Base-by-base conservation (phyloP, 139 green algal genomes). In the Spirogloea muscicola region DNA sequence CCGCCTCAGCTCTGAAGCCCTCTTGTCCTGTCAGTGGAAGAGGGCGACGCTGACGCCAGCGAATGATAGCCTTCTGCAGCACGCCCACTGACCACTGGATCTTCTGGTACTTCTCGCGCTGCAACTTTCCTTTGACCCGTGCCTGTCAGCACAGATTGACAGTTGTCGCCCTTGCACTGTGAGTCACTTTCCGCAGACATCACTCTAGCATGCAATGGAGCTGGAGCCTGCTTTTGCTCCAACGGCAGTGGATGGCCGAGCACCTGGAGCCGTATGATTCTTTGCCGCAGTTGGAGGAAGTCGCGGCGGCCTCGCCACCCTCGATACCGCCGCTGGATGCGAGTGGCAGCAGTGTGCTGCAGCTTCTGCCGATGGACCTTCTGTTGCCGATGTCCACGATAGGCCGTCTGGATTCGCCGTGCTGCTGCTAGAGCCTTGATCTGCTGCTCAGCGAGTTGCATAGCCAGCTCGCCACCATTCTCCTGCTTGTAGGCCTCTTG, bases 41-140 rank as follows among this genome's bases (percentile, higher is more conserved):
- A n/a, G n/a, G n/a, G 29, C 64, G 46, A 21, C 40, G 33, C 16
- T 29, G 33, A 27, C 64, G 46, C 64, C 64, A 73, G 29, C 64
- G 64, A 18, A 73, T n/a, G 10, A 73, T 65, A 1, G 64, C 64
- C 42, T 73, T 73, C 27, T 57, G 42, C 6, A 73, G 31, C 7
- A 73, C 48, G 27, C 64, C 64, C 6, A 73, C 21, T 34, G 43
- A 37, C 64, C 64, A 73, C 33, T 46, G 37, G 21, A 73, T 44
- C 29, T 65, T 66, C 48, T 73, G 34, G 42, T 52, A 44, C 42
- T 31, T 27, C 21, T 13, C 2, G 1, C 59, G 59, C 27, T 68
- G 34, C 5, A 68, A 36, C 21, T 73, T 42, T 18, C 64, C 64
- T 31, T 65, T 73, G n/a, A 73, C 29, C 4, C 38, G 64, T 7